Percentiles rank a stretch among this genome's conserved stretches.
These are phyloP conservation scores for Backusella morwellensis DNA, from an alignment of 192 early-diverging fungal genomes.

Conservation along the genomic window DNA sequence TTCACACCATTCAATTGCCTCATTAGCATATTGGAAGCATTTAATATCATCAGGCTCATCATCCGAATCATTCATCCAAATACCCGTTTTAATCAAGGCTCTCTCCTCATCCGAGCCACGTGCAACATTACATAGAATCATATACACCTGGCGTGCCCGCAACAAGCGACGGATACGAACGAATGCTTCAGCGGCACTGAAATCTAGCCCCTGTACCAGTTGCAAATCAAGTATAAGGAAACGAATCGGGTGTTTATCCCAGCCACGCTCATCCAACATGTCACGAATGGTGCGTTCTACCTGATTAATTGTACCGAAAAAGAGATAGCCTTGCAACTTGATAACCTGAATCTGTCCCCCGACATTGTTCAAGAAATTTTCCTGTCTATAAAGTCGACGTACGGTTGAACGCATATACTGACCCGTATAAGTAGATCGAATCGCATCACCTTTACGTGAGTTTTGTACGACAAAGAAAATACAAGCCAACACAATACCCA, in stretches of 20 bases:
- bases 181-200: conserved; percentile 89
- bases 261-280: conserved; percentile 59
- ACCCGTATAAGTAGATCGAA: conserved; percentile 67
- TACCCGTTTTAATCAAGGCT: conserved; percentile 61
- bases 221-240: conserved; percentile 90
- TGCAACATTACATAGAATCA: conserved; percentile 78
- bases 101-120: conserved; percentile 65
- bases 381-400: conserved; percentile 84
- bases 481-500: conserved; percentile 91
- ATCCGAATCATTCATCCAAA: conserved; percentile 53
- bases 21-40: conserved; percentile 78
- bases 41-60: conserved; percentile 49
- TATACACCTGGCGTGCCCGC: conserved; percentile 63
- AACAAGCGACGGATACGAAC: conserved; percentile 79
- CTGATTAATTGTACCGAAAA: conserved; percentile 93
- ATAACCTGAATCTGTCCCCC: conserved; percentile 85
- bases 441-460: conserved; percentile 55
- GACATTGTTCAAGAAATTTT: conserved; percentile 80
- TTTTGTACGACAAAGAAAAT: conserved; percentile 91
- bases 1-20: conserved; percentile 94
- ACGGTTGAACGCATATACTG: conserved; percentile 81
- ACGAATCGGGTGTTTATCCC: conserved; percentile 72
- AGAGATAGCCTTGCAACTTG: conserved; percentile 93
- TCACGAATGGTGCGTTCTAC: conserved; percentile 71
- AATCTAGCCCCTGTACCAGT: conserved; percentile 85